phyloP scores from a whole-genome alignment of 2,329 filamentous ascomycete species.

The Scedosporium minutisporum region DNA sequence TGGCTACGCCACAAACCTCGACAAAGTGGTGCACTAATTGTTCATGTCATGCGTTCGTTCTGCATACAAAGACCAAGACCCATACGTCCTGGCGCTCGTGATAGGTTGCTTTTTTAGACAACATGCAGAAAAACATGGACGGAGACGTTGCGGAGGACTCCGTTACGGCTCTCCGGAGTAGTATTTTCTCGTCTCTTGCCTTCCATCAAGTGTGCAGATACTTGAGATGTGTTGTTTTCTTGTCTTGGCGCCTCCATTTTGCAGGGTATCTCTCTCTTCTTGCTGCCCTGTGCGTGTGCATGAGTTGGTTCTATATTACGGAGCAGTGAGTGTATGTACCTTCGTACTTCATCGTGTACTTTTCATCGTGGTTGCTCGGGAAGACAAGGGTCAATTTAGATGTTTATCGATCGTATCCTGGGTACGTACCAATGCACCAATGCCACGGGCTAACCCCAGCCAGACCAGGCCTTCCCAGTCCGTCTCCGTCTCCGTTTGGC shows the following conservation, averaged over 20 bases:
- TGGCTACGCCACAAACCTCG: background rate
- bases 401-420: background rate
- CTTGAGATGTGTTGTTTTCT: too few species aligned
- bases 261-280: background rate
- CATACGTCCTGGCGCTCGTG: background rate
- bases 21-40: background rate
- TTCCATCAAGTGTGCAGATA: background rate
- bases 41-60: background rate
- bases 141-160: slow-evolving; percentile 3
- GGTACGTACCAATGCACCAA: background rate
- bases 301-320: too few species aligned
- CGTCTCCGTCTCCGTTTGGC: background rate
- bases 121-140: background rate
- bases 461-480: background rate
- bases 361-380: background rate
- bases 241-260: background rate
- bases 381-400: background rate
- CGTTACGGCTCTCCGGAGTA: background rate
- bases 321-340: background rate
- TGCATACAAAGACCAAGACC: background rate
- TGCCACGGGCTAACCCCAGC: too few species aligned
- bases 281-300: background rate
- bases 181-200: background rate
- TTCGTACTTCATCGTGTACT: background rate
- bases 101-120: background rate